phyloP scores from a whole-genome alignment of 2,329 filamentous ascomycete species.

The Ophiostoma sp. region DNA sequence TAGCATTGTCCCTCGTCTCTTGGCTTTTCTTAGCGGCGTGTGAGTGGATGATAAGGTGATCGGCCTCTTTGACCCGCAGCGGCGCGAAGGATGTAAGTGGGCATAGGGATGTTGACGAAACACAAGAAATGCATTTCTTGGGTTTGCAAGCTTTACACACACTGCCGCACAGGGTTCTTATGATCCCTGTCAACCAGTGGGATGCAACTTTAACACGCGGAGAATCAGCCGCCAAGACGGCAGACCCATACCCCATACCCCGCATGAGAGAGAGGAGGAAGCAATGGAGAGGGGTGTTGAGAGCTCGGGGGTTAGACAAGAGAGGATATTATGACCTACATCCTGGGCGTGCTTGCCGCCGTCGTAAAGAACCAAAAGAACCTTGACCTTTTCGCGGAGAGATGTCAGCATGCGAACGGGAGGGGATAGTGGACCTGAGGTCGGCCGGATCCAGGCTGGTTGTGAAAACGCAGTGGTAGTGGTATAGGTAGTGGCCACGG shows the following conservation, averaged over 20 bases:
- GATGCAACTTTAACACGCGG: neutral
- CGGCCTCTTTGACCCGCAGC: neutral
- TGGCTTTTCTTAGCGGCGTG: constrained; percentile 6
- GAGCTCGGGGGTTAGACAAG: neutral
- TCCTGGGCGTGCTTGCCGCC: constrained; percentile 82
- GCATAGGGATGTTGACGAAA: neutral
- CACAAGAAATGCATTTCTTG: neutral
- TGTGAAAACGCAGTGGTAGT: neutral
- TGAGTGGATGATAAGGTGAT: neutral
- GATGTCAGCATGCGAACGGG: constrained; percentile 50
- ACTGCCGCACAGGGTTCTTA: neutral
- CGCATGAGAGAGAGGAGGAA: neutral
- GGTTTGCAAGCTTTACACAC: neutral
- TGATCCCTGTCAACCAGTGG: neutral
- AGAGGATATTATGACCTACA: constrained; percentile 44
- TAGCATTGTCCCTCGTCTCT: neutral
- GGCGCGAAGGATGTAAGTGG: constrained; percentile 1
- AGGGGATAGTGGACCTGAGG: constrained; percentile 8
- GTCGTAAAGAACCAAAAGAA: constrained; percentile 91
- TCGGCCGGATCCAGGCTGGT: constrained; percentile 14
- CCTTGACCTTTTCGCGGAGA: constrained; percentile 70
- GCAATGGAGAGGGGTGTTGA: neutral
- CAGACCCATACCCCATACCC: neutral
- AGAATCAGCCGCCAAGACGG: constrained; percentile 2
- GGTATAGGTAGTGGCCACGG: neutral